Evolutionary conservation across 169 alveolate species (phyloP).

Genomic region (Cryptosporidium tyzzeri): DNA sequence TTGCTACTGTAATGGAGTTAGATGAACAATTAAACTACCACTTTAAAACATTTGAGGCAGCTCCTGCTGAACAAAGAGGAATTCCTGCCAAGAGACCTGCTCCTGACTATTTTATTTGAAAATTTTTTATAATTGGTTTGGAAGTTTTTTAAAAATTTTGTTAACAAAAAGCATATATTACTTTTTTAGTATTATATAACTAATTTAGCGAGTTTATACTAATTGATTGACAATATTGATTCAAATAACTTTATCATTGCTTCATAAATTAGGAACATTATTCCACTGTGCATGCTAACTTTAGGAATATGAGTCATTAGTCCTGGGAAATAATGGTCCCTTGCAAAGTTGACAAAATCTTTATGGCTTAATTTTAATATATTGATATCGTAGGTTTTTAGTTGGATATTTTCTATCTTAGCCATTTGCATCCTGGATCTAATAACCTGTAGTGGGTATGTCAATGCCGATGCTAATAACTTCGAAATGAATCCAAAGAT

Average conservation of each 20-base stretch:
- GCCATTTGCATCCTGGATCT: slow-evolving; percentile 59
- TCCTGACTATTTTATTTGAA: slow-evolving; percentile 87
- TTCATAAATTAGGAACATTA: slow-evolving; percentile 68
- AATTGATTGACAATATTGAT: neutral
- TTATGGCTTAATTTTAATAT: neutral
- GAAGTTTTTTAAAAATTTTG: neutral
- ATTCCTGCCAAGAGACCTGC: slow-evolving; percentile 88
- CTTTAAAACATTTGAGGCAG: slow-evolving; percentile 89
- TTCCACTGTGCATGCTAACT: slow-evolving; percentile 61
- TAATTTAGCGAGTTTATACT: neutral
- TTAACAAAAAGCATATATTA: neutral
- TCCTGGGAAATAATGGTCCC: slow-evolving; percentile 45
- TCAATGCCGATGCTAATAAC: slow-evolving; percentile 32
- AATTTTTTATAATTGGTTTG: neutral
- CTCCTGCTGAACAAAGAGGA: slow-evolving; percentile 88
- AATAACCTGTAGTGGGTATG: slow-evolving; percentile 67
- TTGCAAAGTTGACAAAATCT: neutral
- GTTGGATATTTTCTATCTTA: slow-evolving; percentile 22
- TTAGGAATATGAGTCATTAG: slow-evolving; percentile 68
- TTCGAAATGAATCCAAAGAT: slow-evolving; percentile 21
- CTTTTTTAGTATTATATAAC: neutral
- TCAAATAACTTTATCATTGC: slow-evolving; percentile 2
- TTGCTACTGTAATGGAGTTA: slow-evolving; percentile 91
- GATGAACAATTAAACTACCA: slow-evolving; percentile 89
- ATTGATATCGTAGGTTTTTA: neutral